A percentile compares a stretch with the other conserved stretches of the same genome.
These are phyloP conservation scores for Trichoderma polysporum DNA, from an alignment of 2,329 filamentous ascomycete genomes.

Conservation along the genomic window DNA sequence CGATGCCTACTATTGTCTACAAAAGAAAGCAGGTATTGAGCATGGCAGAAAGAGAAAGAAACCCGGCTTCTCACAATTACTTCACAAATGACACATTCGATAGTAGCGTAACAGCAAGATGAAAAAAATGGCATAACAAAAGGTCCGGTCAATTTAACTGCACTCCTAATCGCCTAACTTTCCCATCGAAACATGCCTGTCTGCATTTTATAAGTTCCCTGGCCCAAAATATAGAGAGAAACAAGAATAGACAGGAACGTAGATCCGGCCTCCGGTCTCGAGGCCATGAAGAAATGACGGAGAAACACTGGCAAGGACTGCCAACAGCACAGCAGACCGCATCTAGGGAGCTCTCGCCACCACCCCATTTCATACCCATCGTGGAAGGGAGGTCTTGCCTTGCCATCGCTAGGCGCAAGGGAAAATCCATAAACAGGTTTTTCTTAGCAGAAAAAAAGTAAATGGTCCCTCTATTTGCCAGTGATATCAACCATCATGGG, in stretches of 20 bases:
- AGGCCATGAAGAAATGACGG: conserved; percentile 22
- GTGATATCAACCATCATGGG: conserved; percentile 11
- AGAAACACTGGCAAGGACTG: neutral
- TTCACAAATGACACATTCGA: neutral
- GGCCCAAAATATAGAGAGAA: conserved; percentile 34
- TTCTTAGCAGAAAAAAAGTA: conserved; percentile 2
- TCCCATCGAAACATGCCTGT: conserved; percentile 47
- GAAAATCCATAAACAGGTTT: neutral
- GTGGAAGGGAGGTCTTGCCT: neutral
- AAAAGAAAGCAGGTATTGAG: neutral
- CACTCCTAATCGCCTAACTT: conserved; percentile 53
- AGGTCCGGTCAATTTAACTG: conserved; percentile 42
- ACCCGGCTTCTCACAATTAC: neutral
- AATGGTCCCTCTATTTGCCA: neutral
- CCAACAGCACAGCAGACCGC: conserved; percentile 2
- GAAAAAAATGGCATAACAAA: conserved; percentile 16
- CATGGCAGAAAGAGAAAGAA: neutral
- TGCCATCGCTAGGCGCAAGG: neutral
- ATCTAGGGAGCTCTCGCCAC: conserved; percentile 7
- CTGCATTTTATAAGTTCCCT: conserved; percentile 38
- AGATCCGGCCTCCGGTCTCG: conserved; percentile 26
- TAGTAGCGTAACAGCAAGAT: neutral
- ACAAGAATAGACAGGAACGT: conserved; percentile 23
- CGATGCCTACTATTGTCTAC: neutral
- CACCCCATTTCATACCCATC: conserved; percentile 3